These are phyloP conservation scores for Fraxinus paxiana DNA, from an alignment of 305 asterid species.

Conservation along the genomic window DNA sequence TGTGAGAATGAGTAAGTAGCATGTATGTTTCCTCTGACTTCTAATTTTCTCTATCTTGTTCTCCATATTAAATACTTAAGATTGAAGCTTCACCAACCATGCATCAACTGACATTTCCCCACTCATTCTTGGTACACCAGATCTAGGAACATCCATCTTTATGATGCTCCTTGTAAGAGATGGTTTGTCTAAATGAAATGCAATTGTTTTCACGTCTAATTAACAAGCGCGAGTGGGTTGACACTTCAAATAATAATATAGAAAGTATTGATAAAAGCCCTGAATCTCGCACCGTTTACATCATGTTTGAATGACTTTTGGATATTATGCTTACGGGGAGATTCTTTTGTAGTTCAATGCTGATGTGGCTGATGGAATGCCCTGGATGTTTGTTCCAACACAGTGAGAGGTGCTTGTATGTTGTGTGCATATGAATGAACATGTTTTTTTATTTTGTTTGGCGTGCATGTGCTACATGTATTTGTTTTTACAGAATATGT, in stretches of 20 bases:
- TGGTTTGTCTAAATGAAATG: not conserved
- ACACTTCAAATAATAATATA: not conserved
- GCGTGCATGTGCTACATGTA: not conserved
- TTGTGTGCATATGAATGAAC: constrained; percentile 11
- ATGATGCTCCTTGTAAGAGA: not conserved
- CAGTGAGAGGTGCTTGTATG: constrained; percentile 72
- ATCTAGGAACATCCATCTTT: not conserved
- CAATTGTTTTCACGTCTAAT: not conserved
- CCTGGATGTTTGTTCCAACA: constrained; percentile 84
- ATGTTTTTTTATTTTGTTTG: not conserved
- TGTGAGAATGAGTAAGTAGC: not conserved
- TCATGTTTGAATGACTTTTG: constrained; percentile 25
- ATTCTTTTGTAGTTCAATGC: constrained; percentile 88
- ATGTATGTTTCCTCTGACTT: not conserved
- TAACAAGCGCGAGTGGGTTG: not conserved
- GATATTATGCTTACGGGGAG: constrained; percentile 55
- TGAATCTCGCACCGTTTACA: not conserved
- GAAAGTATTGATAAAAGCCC: not conserved
- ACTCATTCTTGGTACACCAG: not conserved
- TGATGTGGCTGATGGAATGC: constrained; percentile 98
- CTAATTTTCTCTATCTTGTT: not conserved
- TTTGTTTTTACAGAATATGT: constrained; percentile 5
- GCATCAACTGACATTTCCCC: not conserved
- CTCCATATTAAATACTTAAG: not conserved
- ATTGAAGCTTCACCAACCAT: not conserved